phyloP scores from a whole-genome alignment of 169 alveolate genomes.

The Cryptosporidium sp. region DNA sequence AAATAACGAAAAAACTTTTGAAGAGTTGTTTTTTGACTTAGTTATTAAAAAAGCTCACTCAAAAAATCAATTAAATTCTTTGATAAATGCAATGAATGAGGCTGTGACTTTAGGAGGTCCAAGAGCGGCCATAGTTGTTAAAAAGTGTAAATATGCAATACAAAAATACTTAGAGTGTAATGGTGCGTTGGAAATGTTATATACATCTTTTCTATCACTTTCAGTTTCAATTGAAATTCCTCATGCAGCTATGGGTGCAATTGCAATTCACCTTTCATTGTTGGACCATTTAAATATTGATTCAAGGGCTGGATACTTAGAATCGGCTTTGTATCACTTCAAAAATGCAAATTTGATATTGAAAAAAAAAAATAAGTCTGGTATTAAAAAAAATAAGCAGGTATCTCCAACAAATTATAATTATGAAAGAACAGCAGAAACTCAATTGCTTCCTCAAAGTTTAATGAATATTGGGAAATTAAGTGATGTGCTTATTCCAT shows the following conservation, averaged over 20 bases:
- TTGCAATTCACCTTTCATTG: constrained; percentile 59
- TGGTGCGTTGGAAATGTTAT: constrained; percentile 66
- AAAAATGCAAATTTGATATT: constrained; percentile 36
- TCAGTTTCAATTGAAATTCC: constrained; percentile 11
- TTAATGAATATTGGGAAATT: constrained; percentile 3
- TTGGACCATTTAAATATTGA: constrained; percentile 29
- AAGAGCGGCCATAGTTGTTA: constrained; percentile 19
- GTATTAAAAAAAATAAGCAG: neutral
- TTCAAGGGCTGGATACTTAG: constrained; percentile 52
- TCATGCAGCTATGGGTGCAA: constrained; percentile 56
- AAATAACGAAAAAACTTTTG: constrained; percentile 9
- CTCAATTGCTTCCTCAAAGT: neutral
- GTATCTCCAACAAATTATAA: neutral
- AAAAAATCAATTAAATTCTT: neutral
- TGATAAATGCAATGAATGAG: constrained; percentile 41
- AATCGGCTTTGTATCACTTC: constrained; percentile 49
- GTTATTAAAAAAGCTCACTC: constrained; percentile 54
- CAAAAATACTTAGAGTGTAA: constrained; percentile 38
- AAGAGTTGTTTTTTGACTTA: constrained; percentile 24
- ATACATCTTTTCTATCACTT: constrained; percentile 9
- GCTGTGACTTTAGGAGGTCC: constrained; percentile 68
- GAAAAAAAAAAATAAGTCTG: constrained; percentile 17
- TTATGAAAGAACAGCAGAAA: neutral
- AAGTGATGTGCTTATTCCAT: constrained; percentile 23
- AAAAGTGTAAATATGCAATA: constrained; percentile 29